Evolutionary conservation across 306 rosid genomes (phyloP).

Genomic region (Sophora flavescens): DNA sequence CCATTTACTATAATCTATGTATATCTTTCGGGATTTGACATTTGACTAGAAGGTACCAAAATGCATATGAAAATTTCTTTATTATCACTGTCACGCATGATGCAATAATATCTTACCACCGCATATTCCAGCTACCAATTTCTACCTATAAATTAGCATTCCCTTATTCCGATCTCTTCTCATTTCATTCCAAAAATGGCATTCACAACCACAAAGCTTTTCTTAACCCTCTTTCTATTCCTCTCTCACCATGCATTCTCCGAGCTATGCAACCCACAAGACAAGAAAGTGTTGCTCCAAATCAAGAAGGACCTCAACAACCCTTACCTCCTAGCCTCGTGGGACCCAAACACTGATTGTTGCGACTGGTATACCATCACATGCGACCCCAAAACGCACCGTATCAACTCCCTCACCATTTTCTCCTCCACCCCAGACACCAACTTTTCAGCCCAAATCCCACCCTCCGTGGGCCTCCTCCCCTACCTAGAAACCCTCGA

Average conservation of each 20-base stretch:
- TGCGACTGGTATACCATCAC: conserved; percentile 67
- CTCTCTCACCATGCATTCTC: conserved; percentile 45
- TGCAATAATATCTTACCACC: not conserved
- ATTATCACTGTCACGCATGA: not conserved
- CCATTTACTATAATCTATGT: too few species aligned
- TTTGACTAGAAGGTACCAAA: too few species aligned
- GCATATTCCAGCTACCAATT: not conserved
- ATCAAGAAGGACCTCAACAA: conserved; percentile 69
- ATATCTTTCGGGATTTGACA: not conserved
- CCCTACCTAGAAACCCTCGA: conserved; percentile 60
- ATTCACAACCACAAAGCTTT: not conserved
- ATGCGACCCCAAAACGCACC: conserved; percentile 62
- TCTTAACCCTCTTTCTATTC: conserved; percentile 5
- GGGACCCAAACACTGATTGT: conserved; percentile 67
- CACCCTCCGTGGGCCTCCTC: conserved; percentile 67
- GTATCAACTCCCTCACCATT: conserved; percentile 62
- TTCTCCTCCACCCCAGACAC: conserved; percentile 1
- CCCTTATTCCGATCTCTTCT: not conserved
- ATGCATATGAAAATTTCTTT: too few species aligned
- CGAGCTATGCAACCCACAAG: conserved; percentile 64
- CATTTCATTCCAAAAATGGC: not conserved
- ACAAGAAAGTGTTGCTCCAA: conserved; percentile 67
- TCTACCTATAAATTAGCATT: not conserved
- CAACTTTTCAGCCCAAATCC: conserved; percentile 64
- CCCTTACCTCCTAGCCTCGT: conserved; percentile 69